Base-by-base conservation (phyloP, 805 yeast species). In the Lipomyces starkeyi region DNA sequence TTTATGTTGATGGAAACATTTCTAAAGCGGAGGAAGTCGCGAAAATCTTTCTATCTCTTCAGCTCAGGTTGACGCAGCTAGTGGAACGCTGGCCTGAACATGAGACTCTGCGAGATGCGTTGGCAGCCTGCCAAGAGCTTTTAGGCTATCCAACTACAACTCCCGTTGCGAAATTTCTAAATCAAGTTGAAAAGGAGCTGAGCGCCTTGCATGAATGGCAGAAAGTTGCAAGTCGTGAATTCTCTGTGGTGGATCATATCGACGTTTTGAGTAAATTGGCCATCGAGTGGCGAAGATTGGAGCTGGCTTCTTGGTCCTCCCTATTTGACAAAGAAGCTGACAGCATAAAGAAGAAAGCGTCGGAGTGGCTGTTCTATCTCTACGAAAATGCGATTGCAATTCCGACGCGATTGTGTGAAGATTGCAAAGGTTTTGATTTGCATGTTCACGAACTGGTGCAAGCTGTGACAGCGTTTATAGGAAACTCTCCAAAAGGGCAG, bases 121-220 rank as follows among this genome's bases (percentile, higher is more conserved):
- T 81, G 52, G 80, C 88, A 68, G 86, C 88, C 8, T 85, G 90
- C 71, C 78, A 82, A 17, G 98, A 93, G 76, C 85, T 90, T 67
- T 77, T 90, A 65, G 78, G 78, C 2, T 89, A 82, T 74, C 86
- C 97, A 0, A 82, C 88, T 1, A 80, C 82, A 37, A 86, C 91
- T 0, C 95, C 99, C 0, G 79, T 95, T 43, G 93, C 93, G 9
- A 85, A 90, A 72, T 83, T 88, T 65, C 81, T 96, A 56, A 90
- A 89, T 61, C 93, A 93, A 78, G 80, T 92, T 47, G 99, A 95
- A 78, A 97, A 91, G 75, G 85, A 94, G 35, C 91, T 91, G 75
- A 90, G 92, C 0, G 88, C 86, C 75, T 83, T 93, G 69, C 84
- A 89, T 32, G 98, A 95, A 76, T 95, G 99, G 98, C 95, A 95